Evolutionary conservation across 1,284 basidiomycete genomes (phyloP).

Genomic region (Mycena citricolor): DNA sequence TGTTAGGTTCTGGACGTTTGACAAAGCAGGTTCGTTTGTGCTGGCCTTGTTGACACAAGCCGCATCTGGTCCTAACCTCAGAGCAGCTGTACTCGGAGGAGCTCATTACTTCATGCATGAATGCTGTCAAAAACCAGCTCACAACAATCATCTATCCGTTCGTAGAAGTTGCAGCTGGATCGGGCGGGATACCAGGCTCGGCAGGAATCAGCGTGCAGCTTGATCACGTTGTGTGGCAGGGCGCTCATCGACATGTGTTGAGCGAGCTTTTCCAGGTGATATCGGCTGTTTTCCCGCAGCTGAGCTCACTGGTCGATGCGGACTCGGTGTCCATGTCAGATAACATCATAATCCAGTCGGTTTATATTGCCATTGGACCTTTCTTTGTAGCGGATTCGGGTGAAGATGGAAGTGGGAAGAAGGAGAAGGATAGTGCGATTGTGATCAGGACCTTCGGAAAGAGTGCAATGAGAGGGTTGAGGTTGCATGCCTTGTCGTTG

Average conservation of each 20-base stretch:
- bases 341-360: conserved; percentile 82
- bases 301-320: conserved; percentile 66
- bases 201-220: conserved; percentile 43
- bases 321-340: conserved; percentile 82
- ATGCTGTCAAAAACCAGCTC: conserved; percentile 77
- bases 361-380: conserved; percentile 90
- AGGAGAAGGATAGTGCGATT: conserved; percentile 55
- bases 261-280: conserved; percentile 67
- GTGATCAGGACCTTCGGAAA: conserved; percentile 64
- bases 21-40: conserved; percentile 71
- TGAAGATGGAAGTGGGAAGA: conserved; percentile 47
- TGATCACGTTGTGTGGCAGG: conserved; percentile 45
- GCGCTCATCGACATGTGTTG: conserved; percentile 52
- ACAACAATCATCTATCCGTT: conserved; percentile 84
- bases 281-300: conserved; percentile 64
- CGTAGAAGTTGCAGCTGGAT: conserved; percentile 71
- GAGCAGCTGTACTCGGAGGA: conserved; percentile 90
- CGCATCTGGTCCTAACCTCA: background rate
- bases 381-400: conserved; percentile 81
- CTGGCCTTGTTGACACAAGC: background rate
- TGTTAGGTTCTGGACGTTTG: conserved; percentile 76
- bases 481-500: conserved; percentile 79
- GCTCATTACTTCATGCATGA: conserved; percentile 77
- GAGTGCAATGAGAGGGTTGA: conserved; percentile 77
- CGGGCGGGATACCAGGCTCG: too few relatives aligned